Evolutionary conservation across 495 filamentous ascomycete species (phyloP), one percentile per base, ranked within the genome.

Genomic region (Penicillium manginii): DNA sequence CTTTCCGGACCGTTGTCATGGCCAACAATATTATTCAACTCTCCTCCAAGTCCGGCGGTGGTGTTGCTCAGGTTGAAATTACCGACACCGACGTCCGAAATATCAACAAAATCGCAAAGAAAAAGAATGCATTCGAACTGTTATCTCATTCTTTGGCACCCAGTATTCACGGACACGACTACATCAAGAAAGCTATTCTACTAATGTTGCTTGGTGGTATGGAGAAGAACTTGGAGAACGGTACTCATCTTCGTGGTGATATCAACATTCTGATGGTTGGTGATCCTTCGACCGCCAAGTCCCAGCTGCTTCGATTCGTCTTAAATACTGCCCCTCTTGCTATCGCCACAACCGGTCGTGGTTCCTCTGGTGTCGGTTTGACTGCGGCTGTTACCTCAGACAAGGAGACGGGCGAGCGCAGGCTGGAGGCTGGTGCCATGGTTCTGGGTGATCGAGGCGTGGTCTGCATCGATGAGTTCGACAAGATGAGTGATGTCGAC

Each of bases 231-330:
- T 72, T 99, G 52, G 94, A 98, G 55, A 99, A 99, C 65, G 94
- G 94, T 33, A 97, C 96, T 0, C 94, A 99, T 84, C 76, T 99
- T 64, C 87, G 94, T 81, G 94, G 94, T 74, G 94, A 99, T 71
- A 98, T 99, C 76, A 99, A 99, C 74, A 96, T 99, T 62, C 81
- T 99, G 31, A 98, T 99, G 94, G 96, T 99, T 46, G 94, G 94
- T 78, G 94, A 99, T 77, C 94, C 94, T 17, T 99, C 94, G 1
- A 99, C 94, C 3, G 94, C 94, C 43, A 99, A 99, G 75, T 99
- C 94, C 18, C 94, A 99, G 73, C 84, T 99, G 21, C 84, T 99
- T 39, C 91, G 94, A 10, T 99, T 99, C 65, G 94, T 99, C 21
- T 84, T 98, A 54, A 99, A 99, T 73, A 99, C 96, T 0, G 93